Percentiles rank a stretch among this genome's conserved stretches.
These are phyloP conservation scores for Colletotrichum sp. DNA, from an alignment of 2,329 filamentous ascomycete genomes.

Conservation along the genomic window DNA sequence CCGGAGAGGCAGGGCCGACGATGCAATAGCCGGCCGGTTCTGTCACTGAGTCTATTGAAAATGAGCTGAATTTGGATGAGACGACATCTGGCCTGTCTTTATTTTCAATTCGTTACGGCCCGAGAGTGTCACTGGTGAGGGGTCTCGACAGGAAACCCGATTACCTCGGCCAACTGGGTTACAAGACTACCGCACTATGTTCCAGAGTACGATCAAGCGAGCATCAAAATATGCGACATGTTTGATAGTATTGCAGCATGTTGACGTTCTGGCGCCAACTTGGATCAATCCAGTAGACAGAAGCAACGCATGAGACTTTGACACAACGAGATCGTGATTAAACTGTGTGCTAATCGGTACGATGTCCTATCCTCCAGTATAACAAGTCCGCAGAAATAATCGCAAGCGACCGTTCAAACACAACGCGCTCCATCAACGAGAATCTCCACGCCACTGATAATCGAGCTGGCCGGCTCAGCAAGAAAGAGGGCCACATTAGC, in stretches of 20 bases:
- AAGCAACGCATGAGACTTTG: neutral
- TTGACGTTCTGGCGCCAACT: rapidly evolving
- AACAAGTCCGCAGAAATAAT: neutral
- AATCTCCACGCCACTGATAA: neutral
- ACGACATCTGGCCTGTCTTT: neutral
- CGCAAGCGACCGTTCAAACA: neutral
- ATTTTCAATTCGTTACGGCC: neutral
- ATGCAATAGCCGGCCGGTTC: neutral
- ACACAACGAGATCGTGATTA: neutral
- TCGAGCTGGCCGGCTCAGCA: neutral
- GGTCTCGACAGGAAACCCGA: neutral
- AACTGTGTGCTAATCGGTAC: neutral
- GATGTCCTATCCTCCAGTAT: neutral
- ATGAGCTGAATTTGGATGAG: neutral
- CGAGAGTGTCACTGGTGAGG: neutral
- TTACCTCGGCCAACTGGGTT: neutral
- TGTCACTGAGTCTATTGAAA: neutral
- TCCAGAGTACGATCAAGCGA: rapidly evolving
- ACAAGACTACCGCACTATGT: neutral
- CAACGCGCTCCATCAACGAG: neutral
- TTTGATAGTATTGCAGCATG: rapidly evolving
- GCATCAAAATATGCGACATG: neutral
- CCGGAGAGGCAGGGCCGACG: neutral
- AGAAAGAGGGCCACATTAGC: neutral
- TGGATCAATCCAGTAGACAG: neutral